Base-by-base conservation (phyloP, 192 early-diverging fungal genomes). In the Podila epigama region DNA sequence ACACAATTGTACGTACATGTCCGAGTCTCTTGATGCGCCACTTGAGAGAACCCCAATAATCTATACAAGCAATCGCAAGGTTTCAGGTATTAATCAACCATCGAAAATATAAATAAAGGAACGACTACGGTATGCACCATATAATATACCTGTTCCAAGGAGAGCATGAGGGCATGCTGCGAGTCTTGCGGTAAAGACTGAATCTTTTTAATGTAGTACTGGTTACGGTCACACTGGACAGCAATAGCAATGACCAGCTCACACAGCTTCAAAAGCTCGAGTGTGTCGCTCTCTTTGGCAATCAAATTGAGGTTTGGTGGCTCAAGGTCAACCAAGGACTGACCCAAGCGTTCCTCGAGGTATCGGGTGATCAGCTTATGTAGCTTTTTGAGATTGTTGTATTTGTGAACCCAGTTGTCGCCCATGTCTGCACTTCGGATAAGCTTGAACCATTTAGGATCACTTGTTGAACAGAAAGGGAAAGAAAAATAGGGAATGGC, bases 371-470 rank as follows among this genome's bases (percentile, higher is more conserved):
- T 69, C 10, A 98, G 88, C 58, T 91, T 92, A 82, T 96, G 88
- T 35, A 97, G 84, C 73, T 92, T 94, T 73, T 97, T 97, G 16
- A 98, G 87, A 58, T 94, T 94, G 82, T 96, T 97, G 77, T 95
- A 91, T 68, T 92, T 93, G 35, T 95, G 73, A 2, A 99, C 94
- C 97, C 97, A 99, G 85, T 96, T 98, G 79, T 94, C 92, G 48
- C 90, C 93, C 8, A 88, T 85, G 54, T 93, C 92, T 12, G 87
- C 81, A 2, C 88, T 82, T 9, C 89, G 86, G 35, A 88, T 84
- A 15, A 86, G 70, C 63, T 94, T 95, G 89, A 99, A 97, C 95
- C 95, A 98, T 48, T 88, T 85, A 18, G 91, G 81, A 81, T 98
- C 95, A 69, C 96, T 97, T n/a, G n/a, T n/a, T n/a, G n/a, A n/a